phyloP scores from a whole-genome alignment of 1,284 basidiomycete species.

The Ceratobasidium sp. region DNA sequence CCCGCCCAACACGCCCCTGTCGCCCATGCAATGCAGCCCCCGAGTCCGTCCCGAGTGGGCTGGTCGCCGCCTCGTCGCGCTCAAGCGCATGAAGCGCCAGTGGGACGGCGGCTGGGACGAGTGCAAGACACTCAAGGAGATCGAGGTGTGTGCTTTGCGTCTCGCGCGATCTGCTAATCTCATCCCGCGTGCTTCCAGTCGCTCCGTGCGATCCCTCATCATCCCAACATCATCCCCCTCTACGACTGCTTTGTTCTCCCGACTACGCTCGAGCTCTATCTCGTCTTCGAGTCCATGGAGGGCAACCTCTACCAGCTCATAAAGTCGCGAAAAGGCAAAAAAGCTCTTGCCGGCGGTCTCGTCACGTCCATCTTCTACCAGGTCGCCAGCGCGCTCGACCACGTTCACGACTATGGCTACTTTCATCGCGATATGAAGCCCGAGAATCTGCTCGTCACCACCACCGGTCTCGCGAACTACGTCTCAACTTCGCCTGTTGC shows the following conservation, averaged over 20 bases:
- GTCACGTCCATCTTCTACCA: slow-evolving; percentile 96
- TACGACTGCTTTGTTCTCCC: slow-evolving; percentile 99
- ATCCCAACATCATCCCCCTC: slow-evolving; percentile 97
- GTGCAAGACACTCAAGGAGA: slow-evolving; percentile 93
- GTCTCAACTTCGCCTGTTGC: slow-evolving; percentile 75
- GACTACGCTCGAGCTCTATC: slow-evolving; percentile 93
- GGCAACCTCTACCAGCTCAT: slow-evolving; percentile 99
- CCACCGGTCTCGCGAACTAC: slow-evolving; percentile 95
- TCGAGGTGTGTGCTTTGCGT: slow-evolving; percentile 74
- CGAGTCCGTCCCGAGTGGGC: slow-evolving; percentile 88
- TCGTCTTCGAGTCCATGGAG: slow-evolving; percentile 99
- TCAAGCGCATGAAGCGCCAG: slow-evolving; percentile 98
- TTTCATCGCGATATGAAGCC: slow-evolving; percentile 99
- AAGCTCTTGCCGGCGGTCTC: slow-evolving; percentile 93
- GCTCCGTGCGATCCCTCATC: slow-evolving; percentile 90
- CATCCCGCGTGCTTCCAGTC: slow-evolving; percentile 67
- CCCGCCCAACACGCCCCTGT: slow-evolving; percentile 85
- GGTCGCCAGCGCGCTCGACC: slow-evolving; percentile 88
- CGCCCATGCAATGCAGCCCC: slow-evolving; percentile 90
- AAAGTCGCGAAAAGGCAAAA: slow-evolving; percentile 88
- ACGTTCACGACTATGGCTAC: slow-evolving; percentile 93
- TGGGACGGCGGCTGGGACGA: slow-evolving; percentile 99
- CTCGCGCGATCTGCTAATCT: slow-evolving; percentile 44
- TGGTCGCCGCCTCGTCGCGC: slow-evolving; percentile 93
- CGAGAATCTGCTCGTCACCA: slow-evolving; percentile 99